Conservation (phyloP, 2,329 filamentous ascomycete species). For the Parafenestella ontariensis region DNA sequence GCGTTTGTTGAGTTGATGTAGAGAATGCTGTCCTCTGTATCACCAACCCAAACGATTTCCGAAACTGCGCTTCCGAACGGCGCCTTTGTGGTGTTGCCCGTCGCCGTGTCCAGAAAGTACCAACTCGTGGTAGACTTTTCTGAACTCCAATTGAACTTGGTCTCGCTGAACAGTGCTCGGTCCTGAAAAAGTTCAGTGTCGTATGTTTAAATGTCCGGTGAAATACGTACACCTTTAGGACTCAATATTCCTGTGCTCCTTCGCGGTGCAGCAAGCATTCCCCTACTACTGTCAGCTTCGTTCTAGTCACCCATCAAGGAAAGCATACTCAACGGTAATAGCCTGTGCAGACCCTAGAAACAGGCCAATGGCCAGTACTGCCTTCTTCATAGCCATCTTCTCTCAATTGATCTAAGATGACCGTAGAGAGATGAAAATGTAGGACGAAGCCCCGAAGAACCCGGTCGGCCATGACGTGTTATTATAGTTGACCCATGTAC, state of each 20-base stretch:
- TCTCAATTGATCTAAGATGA: slow-evolving; percentile 5
- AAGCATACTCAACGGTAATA: slow-evolving; percentile 36
- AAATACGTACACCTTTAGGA: slow-evolving; percentile 38
- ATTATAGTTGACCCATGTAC: slow-evolving; percentile 24
- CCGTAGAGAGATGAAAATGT: slow-evolving; percentile 5
- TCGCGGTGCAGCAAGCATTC: slow-evolving; percentile 36
- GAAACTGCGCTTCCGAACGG: slow-evolving; percentile 42
- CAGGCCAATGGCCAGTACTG: slow-evolving; percentile 31
- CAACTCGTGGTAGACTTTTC: slow-evolving; percentile 58
- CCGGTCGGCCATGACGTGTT: slow-evolving; percentile 9
- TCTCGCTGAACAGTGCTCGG: slow-evolving; percentile 42
- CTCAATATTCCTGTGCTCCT: slow-evolving; percentile 43
- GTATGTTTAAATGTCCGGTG: neutral
- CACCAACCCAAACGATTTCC: slow-evolving; percentile 45
- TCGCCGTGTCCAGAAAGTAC: slow-evolving; percentile 41
- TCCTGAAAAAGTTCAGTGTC: slow-evolving; percentile 28
- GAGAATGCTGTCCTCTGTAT: slow-evolving; percentile 60
- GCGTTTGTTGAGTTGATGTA: slow-evolving; percentile 72
- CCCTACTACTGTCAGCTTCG: slow-evolving; percentile 17
- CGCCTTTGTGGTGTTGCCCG: slow-evolving; percentile 42
- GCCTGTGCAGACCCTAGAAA: slow-evolving; percentile 35
- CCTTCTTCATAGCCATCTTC: slow-evolving; percentile 38
- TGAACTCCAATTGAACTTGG: slow-evolving; percentile 46
- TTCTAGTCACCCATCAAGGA: neutral
- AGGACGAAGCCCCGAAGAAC: slow-evolving; percentile 7